Evolutionary conservation across 2,329 filamentous ascomycete species (phyloP), one percentile per base, ranked within the genome.

Genomic region (Aspergillus sp.): DNA sequence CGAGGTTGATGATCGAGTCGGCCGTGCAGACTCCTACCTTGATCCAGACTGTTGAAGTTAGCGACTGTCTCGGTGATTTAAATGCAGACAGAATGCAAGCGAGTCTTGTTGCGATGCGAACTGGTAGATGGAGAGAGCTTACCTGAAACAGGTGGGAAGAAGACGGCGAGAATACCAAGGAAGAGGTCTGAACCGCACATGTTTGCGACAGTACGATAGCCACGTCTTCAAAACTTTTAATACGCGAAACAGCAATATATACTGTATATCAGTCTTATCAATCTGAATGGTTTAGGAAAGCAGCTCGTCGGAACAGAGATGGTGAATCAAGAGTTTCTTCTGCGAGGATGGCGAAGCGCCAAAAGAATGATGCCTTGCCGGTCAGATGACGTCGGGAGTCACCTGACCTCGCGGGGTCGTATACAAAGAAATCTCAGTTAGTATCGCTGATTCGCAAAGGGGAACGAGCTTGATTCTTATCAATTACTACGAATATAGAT

Each of bases 1-100:
- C 85, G 68, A 97, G 84, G 75, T 98, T 98, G 76, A 98, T 95
- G 61, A 97, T 63, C 7, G 87, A 91, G 73, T 97, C 93, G 49
- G 85, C 89, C 53, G 84, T 87, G 77, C 93, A 98, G 72, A 98
- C 78, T 55, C 93, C 93, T 62, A 86, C 77, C 75, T 97, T 98
- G 52, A 98, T 88, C 93, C 93, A 98, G 61, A 98, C 93, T 89
- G 61, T 59, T 39, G 53, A 17, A 48, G 66, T 72, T 63, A 74
- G 68, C 43, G 39, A 44, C 25, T 3, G 9, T 42, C 20, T 22
- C 20, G 4, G 4, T 22, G 5, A 22, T 22, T 22, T 43, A 41
- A 17, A 37, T 37, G 5, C 7, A 37, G 33, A 19, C 4, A 7
- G 20, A 37, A 37, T 10, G n/a, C 33, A 37, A 37, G 33, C n/a